Evolutionary conservation across 805 yeast species (phyloP).

Genomic region (Wickerhamiella dianesei): DNA sequence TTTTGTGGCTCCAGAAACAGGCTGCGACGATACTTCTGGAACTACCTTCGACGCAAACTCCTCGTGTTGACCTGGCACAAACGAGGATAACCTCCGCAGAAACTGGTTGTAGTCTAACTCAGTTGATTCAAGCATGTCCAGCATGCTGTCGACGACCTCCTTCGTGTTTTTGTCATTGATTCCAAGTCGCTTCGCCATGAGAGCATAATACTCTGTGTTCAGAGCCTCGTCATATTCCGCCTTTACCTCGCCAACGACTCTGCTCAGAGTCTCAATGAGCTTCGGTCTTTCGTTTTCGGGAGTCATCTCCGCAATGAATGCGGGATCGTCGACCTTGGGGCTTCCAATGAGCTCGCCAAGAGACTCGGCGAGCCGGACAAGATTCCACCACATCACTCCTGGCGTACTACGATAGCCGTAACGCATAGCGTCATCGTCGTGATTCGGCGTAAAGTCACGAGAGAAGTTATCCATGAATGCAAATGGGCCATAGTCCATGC

Average conservation of each 20-base stretch:
- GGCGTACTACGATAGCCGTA: slow-evolving; percentile 81
- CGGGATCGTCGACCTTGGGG: slow-evolving; percentile 38
- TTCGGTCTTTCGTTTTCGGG: slow-evolving; percentile 38
- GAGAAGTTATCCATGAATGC: slow-evolving; percentile 78
- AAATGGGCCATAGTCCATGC: slow-evolving; percentile 92
- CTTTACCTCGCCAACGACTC: slow-evolving; percentile 48
- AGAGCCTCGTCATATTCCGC: slow-evolving; percentile 52
- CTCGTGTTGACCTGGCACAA: slow-evolving; percentile 10
- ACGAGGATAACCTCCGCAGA: slow-evolving; percentile 46
- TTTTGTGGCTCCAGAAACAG: slow-evolving; percentile 27
- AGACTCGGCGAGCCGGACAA: slow-evolving; percentile 71
- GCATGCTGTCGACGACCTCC: slow-evolving; percentile 41
- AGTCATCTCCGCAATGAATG: slow-evolving; percentile 27
- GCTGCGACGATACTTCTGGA: slow-evolving; percentile 23
- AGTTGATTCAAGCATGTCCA: slow-evolving; percentile 46
- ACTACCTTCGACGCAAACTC: slow-evolving; percentile 22
- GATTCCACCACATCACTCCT: slow-evolving; percentile 82
- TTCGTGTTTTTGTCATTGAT: slow-evolving; percentile 24
- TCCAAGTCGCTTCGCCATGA: slow-evolving; percentile 60
- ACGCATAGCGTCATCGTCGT: slow-evolving; percentile 60
- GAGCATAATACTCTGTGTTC: slow-evolving; percentile 40
- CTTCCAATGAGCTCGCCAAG: slow-evolving; percentile 72
- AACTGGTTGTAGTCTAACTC: slow-evolving; percentile 71
- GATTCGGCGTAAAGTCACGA: slow-evolving; percentile 75
- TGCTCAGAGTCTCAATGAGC: slow-evolving; percentile 45